phyloP scores from a whole-genome alignment of 2,329 filamentous ascomycete species.

The Paramyrothecium sp. region DNA sequence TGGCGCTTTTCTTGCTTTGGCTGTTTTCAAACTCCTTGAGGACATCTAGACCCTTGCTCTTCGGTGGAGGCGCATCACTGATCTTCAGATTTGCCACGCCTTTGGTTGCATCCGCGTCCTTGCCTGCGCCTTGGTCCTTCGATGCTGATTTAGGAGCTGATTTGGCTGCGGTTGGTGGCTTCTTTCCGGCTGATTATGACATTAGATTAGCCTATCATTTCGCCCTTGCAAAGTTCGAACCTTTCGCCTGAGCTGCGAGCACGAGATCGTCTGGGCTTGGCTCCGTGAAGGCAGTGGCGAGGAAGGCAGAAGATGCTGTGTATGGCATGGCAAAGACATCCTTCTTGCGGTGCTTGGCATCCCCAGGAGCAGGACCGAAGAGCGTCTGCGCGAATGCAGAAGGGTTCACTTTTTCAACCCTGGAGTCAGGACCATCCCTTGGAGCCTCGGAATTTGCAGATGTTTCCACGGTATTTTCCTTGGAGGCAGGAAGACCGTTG shows the following conservation, averaged over 20 bases:
- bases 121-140: conserved; percentile 30
- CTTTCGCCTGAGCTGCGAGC: conserved; percentile 83
- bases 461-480: no score
- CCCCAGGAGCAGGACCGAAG: conserved; percentile 40
- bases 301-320: conserved; percentile 44
- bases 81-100: conserved; percentile 36
- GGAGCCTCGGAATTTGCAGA: background rate
- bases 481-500: no score
- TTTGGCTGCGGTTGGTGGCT: conserved; percentile 37
- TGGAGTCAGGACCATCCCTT: background rate
- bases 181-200: conserved; percentile 52
- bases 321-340: conserved; percentile 47
- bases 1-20: conserved; percentile 75
- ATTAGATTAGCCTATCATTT: conserved; percentile 53
- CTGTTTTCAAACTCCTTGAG: conserved; percentile 75
- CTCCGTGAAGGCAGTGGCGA: conserved; percentile 68
- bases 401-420: conserved; percentile 28
- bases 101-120: conserved; percentile 22
- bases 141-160: conserved; percentile 34
- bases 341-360: conserved; percentile 22
- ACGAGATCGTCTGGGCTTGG: conserved; percentile 93
- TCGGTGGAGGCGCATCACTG: conserved; percentile 55
- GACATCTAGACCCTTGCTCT: conserved; percentile 82
- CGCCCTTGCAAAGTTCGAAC: conserved; percentile 62
- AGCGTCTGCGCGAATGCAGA: conserved; percentile 58